A percentile compares a stretch with the other conserved stretches of the same genome.
phyloP scores from a whole-genome alignment of 1,139 yeast genomes.

The Debaryomycetaceae sp. region DNA sequence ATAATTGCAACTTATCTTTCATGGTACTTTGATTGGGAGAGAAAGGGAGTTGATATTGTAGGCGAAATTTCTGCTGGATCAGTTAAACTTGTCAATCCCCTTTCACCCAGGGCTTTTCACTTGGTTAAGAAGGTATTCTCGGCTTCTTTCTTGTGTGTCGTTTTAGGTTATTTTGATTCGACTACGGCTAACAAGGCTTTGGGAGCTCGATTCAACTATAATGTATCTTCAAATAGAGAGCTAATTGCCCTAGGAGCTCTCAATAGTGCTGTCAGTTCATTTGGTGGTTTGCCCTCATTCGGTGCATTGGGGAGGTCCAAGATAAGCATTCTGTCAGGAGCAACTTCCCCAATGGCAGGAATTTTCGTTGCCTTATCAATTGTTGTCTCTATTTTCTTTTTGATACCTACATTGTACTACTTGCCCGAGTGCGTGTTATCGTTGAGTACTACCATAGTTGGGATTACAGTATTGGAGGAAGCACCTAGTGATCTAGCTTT shows the following conservation, averaged over 20 bases:
- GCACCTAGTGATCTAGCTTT: slow-evolving; percentile 28
- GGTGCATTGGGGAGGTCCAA: slow-evolving; percentile 38
- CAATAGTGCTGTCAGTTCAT: slow-evolving; percentile 23
- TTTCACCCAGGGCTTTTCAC: slow-evolving; percentile 13
- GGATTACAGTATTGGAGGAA: slow-evolving; percentile 33
- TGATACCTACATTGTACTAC: slow-evolving; percentile 23
- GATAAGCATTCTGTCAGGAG: slow-evolving; percentile 31
- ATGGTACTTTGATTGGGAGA: slow-evolving; percentile 20
- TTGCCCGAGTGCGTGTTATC: slow-evolving; percentile 35
- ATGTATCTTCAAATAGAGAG: slow-evolving; percentile 31
- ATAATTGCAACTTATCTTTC: slow-evolving; percentile 24
- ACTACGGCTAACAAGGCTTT: slow-evolving; percentile 32
- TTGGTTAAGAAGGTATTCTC: slow-evolving; percentile 23
- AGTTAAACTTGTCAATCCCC: slow-evolving; percentile 20
- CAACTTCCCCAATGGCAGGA: slow-evolving; percentile 31
- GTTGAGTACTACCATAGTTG: slow-evolving; percentile 32
- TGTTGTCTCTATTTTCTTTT: slow-evolving; percentile 18
- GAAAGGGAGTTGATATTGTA: slow-evolving; percentile 26
- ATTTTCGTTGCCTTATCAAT: slow-evolving; percentile 25
- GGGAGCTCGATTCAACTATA: slow-evolving; percentile 28
- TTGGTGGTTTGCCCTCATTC: slow-evolving; percentile 33
- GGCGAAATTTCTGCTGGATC: slow-evolving; percentile 18
- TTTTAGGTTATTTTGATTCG: slow-evolving; percentile 33
- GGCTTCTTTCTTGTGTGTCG: slow-evolving; percentile 28
- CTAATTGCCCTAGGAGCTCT: slow-evolving; percentile 30